Evolutionary conservation across 1,284 basidiomycete species (phyloP).

Genomic region (Trichosporon sp.): DNA sequence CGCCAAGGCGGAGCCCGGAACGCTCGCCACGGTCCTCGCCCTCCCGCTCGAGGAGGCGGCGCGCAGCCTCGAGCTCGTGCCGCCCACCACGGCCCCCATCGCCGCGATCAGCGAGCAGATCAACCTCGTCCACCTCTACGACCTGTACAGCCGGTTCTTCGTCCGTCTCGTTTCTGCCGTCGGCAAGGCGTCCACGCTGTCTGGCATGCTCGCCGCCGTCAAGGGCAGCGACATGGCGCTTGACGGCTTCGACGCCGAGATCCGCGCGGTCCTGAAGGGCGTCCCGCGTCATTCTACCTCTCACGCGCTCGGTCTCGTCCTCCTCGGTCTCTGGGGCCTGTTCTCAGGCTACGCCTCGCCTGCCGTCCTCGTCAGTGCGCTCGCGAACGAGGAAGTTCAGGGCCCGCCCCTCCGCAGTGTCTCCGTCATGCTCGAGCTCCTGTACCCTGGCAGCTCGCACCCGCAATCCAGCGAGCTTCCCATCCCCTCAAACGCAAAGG

Average conservation of each 20-base stretch:
- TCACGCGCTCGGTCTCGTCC: conserved; percentile 53
- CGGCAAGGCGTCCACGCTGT: conserved; percentile 33
- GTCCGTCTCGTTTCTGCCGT: conserved; percentile 49
- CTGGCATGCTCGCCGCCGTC: conserved; percentile 40
- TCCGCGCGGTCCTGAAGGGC: conserved; percentile 43
- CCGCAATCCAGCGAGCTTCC: conserved; percentile 25
- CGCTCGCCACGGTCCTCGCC: conserved; percentile 46
- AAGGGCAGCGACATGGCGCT: conserved; percentile 39
- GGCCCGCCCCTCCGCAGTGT: conserved; percentile 44
- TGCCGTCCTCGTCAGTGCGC: conserved; percentile 48
- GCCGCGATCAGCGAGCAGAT: conserved; percentile 53
- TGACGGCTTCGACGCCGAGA: conserved; percentile 44
- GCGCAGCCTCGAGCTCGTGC: conserved; percentile 40
- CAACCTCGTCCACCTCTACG: conserved; percentile 52
- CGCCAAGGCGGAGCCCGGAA: conserved; percentile 30
- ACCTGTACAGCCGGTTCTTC: conserved; percentile 53
- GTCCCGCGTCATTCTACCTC: conserved; percentile 46
- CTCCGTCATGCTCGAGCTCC: conserved; percentile 49
- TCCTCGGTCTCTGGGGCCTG: conserved; percentile 55
- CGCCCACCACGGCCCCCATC: conserved; percentile 46
- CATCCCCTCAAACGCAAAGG: conserved; percentile 41
- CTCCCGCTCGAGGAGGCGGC: conserved; percentile 47
- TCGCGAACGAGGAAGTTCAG: conserved; percentile 51
- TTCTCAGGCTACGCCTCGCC: conserved; percentile 48
- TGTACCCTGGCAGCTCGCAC: conserved; percentile 45